Percentiles rank a stretch among this genome's conserved stretches.
These are phyloP conservation scores for Cadophora malorum DNA, from an alignment of 2,329 filamentous ascomycete genomes.

Conservation along the genomic window DNA sequence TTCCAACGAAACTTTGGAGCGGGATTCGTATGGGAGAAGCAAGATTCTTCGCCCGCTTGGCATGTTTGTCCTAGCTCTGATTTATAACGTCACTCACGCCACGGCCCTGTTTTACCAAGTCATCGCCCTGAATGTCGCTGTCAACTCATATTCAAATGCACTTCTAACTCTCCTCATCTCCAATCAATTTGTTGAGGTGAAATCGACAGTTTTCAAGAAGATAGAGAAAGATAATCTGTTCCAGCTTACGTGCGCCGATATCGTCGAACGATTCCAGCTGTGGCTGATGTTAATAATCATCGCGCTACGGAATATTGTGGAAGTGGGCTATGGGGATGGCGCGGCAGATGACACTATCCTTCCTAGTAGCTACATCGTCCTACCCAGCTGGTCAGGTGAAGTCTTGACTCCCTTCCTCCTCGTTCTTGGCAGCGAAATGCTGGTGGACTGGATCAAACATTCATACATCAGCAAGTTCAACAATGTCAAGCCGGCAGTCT, in stretches of 20 bases:
- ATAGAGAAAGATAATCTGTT: conserved; percentile 98
- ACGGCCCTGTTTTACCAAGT: conserved; percentile 95
- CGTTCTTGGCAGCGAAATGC: conserved; percentile 93
- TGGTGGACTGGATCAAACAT: conserved; percentile 97
- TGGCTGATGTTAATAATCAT: conserved; percentile 99
- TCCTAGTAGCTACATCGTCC: conserved; percentile 87
- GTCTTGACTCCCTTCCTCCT: conserved; percentile 92
- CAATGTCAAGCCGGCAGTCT: conserved; percentile 90
- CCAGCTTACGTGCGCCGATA: conserved; percentile 93
- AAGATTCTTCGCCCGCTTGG: conserved; percentile 88
- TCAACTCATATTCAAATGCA: conserved; percentile 98
- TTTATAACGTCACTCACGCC: conserved; percentile 88
- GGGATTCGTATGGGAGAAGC: conserved; percentile 85
- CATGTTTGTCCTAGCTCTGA: conserved; percentile 86
- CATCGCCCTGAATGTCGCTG: conserved; percentile 95
- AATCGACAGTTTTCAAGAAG: conserved; percentile 97
- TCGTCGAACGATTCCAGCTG: conserved; percentile 95
- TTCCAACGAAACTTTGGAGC: conserved; percentile 88
- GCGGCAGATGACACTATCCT: conserved; percentile 68
- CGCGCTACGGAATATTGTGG: conserved; percentile 92
- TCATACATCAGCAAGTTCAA: conserved; percentile 99
- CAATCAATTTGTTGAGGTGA: conserved; percentile 99
- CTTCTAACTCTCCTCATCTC: conserved; percentile 90
- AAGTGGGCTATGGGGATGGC: conserved; percentile 71
- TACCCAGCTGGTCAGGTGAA: conserved; percentile 87